Conservation (phyloP, 2,329 filamentous ascomycete species). For the Fusarium redolens region DNA sequence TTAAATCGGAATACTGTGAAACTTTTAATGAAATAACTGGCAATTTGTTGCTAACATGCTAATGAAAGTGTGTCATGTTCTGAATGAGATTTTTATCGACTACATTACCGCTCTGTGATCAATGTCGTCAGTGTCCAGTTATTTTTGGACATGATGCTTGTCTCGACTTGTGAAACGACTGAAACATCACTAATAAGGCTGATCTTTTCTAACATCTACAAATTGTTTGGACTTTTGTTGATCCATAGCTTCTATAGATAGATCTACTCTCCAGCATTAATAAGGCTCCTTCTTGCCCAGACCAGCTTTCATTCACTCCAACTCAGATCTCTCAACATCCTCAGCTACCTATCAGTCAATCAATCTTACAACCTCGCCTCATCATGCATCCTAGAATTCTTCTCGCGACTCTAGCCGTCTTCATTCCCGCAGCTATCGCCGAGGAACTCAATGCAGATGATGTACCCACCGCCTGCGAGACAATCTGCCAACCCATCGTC, state of each 20-base stretch:
- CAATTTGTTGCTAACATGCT: too few relatives aligned
- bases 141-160: neutral
- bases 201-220: neutral
- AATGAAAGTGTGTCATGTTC: too few relatives aligned
- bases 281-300: neutral
- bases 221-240: too few relatives aligned
- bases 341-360: neutral
- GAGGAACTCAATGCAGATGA: neutral
- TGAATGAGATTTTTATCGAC: neutral
- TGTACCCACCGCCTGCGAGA: neutral
- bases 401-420: neutral
- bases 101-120: neutral
- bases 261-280: neutral
- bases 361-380: too few relatives aligned
- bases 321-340: neutral
- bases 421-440: accelerated
- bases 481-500: constrained; percentile 8
- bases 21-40: neutral
- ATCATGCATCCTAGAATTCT: neutral
- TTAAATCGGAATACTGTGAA: too few relatives aligned
- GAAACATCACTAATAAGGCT: neutral
- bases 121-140: neutral
- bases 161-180: neutral
- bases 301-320: neutral
- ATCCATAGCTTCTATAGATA: neutral